Percentiles rank a stretch among this genome's conserved stretches.
Evolutionary conservation across 177 flowering plant genomes (phyloP).

Genomic region (Tripterygium wilfordii): DNA sequence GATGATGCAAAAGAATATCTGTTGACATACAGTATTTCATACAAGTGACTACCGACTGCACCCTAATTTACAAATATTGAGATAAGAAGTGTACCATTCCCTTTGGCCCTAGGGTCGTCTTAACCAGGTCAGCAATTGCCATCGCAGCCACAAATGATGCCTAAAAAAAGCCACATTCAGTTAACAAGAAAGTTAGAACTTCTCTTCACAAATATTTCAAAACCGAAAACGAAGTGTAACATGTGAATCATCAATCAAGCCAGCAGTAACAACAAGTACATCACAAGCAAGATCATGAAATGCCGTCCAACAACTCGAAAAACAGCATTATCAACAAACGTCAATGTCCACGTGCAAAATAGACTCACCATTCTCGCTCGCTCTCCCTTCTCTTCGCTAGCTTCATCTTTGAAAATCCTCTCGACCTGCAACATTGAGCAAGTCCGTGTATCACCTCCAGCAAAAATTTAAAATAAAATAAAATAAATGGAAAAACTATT

Average conservation of each 20-base stretch:
- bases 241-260: not conserved
- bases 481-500: not conserved
- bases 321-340: too few species aligned
- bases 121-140: conserved; percentile 96
- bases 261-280: too few species aligned
- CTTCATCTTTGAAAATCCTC: conserved; percentile 85
- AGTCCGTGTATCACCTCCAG: too few species aligned
- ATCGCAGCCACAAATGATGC: conserved; percentile 91
- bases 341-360: too few species aligned
- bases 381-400: conserved; percentile 95
- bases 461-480: too few species aligned
- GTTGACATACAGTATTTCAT: too few species aligned
- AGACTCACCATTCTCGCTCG: conserved; percentile 89
- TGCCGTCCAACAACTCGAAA: not conserved
- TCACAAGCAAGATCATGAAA: too few species aligned
- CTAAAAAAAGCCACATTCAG: conserved; percentile 29
- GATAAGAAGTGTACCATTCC: conserved; percentile 98
- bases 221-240: not conserved
- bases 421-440: conserved; percentile 61
- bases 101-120: conserved; percentile 95
- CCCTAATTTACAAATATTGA: too few species aligned
- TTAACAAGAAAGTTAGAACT: not conserved
- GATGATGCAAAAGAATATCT: not conserved
- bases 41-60: too few species aligned
- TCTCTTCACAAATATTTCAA: not conserved